Percentiles rank a stretch among this genome's conserved stretches.
These are phyloP conservation scores for Chenopodium quinoa DNA, from an alignment of 148 eudicot genomes.

Conservation along the genomic window DNA sequence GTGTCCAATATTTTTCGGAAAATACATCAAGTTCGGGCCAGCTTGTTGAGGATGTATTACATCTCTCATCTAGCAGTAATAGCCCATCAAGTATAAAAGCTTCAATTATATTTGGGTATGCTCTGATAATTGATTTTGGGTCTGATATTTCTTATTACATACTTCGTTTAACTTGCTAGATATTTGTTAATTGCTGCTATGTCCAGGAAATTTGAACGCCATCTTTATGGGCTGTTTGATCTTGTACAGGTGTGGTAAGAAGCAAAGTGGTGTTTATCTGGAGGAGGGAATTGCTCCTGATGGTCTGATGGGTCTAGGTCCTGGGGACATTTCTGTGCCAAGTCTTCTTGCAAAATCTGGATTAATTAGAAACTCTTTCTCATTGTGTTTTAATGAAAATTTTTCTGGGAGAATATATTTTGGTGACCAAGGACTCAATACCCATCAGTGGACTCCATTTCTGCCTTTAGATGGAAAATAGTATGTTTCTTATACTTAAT, in stretches of 20 bases:
- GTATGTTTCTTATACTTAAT: conserved; percentile 37
- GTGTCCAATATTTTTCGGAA: conserved; percentile 50
- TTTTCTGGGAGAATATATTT: conserved; percentile 78
- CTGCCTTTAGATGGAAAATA: conserved; percentile 59
- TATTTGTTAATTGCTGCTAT: background rate
- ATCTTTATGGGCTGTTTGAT: conserved; percentile 11
- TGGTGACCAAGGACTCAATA: conserved; percentile 73
- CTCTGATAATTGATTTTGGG: conserved; percentile 6
- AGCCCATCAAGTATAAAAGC: conserved; percentile 51
- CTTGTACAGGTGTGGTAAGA: conserved; percentile 74
- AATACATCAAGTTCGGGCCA: conserved; percentile 83
- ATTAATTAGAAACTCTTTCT: conserved; percentile 65
- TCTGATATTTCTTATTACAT: background rate
- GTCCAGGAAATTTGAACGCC: background rate
- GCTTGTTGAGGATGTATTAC: conserved; percentile 79
- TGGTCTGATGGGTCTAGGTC: conserved; percentile 93
- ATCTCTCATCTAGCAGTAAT: conserved; percentile 56
- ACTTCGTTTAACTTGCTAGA: background rate
- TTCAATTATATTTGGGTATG: conserved; percentile 71
- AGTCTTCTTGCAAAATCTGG: conserved; percentile 86
- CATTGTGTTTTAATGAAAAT: conserved; percentile 74
- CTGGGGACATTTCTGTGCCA: conserved; percentile 76
- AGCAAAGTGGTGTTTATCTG: conserved; percentile 89
- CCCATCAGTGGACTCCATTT: conserved; percentile 67
- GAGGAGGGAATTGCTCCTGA: conserved; percentile 88